These are phyloP conservation scores for Pseudocercospora macadamiae DNA, from an alignment of 2,329 filamentous ascomycete genomes.

Conservation along the genomic window DNA sequence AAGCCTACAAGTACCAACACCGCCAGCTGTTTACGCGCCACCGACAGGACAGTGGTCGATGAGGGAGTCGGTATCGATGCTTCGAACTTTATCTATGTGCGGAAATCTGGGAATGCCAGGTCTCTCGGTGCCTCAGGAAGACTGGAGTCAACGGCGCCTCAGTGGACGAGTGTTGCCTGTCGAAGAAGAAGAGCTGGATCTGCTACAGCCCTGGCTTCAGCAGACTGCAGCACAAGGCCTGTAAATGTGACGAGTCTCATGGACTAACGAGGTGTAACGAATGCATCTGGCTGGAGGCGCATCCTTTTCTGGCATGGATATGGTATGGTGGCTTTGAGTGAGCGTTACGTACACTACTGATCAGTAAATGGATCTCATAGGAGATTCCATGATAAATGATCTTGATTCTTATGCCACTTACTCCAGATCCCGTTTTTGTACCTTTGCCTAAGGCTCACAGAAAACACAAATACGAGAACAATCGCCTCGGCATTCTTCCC, in stretches of 20 bases:
- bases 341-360: background rate
- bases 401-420: background rate
- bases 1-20: background rate
- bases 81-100: constrained; percentile 34
- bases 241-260: background rate
- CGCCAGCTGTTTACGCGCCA: constrained; percentile 11
- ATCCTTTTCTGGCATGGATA: no score
- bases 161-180: constrained; percentile 21
- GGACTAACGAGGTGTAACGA: background rate
- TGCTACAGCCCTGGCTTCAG: constrained; percentile 26
- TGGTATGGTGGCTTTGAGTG: background rate
- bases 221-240: constrained; percentile 6
- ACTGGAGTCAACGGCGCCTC: constrained; percentile 22
- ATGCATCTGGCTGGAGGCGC: background rate
- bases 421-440: background rate
- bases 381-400: background rate
- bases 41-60: constrained; percentile 28
- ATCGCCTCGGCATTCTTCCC: background rate
- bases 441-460: background rate
- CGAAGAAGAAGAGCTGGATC: constrained; percentile 24
- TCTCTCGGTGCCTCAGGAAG: constrained; percentile 22
- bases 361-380: background rate
- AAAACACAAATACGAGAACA: background rate
- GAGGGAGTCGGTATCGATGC: constrained; percentile 35
- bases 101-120: constrained; percentile 35